Evolutionary conservation across 106 monocot genomes (phyloP), one percentile per base, ranked within the genome.

Genomic region (Dioscorea dumetorum): DNA sequence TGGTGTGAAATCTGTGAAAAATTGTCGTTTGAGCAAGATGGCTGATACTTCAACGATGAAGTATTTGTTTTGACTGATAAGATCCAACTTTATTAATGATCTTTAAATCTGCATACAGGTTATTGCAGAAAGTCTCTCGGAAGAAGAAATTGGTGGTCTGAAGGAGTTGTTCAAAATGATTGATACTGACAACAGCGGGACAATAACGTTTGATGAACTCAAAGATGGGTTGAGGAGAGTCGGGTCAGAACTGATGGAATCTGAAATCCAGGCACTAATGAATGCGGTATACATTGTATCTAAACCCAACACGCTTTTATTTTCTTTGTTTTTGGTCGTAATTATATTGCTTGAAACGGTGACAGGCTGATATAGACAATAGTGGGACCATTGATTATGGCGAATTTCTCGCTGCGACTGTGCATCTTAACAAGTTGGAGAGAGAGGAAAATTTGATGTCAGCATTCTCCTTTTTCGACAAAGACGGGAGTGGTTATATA

Each of bases 401-500:
- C 52, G 94, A 94, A 77, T 94, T 94, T 67, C 72, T 94, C 16
- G 88, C 90, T 21, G 94, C 94, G 33, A 94, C 94, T 5, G 72
- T 94, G 58, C 94, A 94, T 69, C 71, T 94, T 71, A 94, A 91
- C 72, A 94, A 94, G 71, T 63, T 94, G 48, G 94, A 94, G 70
- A 80, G 87, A 51, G 91, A 95, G 35, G 95, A 91, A 54, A 84
- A 91, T 71, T 69, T 95, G 58, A 60, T 78, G 22, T 79, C 85
- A 49, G 95, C 95, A 12, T 91, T 95, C 66, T 64, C 91, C 22
- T 91, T 77, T 70, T 95, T 95, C 60, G 95, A 91, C 73, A 95
- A 86, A 76, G 91, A 95, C 74, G 88, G 82, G 48, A 95, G 88
- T 57, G 95, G 91, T 57, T 88, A 87, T 56, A 95, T 91, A 50